Conservation (phyloP, 2,329 filamentous ascomycete genomes). For the Paecilomyces formosus region DNA sequence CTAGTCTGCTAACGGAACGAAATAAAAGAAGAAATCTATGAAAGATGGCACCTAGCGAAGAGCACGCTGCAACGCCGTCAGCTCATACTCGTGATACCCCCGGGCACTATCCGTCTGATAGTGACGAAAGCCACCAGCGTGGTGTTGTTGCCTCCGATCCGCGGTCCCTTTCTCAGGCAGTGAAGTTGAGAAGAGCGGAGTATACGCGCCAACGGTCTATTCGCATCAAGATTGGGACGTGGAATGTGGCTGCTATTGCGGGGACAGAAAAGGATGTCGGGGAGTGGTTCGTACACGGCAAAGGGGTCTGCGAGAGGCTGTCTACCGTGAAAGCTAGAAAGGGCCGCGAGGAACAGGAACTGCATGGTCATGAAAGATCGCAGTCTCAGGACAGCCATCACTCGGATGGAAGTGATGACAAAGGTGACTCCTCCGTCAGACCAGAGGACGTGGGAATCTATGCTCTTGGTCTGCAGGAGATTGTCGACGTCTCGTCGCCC, state of each 20-base stretch:
- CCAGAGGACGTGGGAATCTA: conserved; percentile 74
- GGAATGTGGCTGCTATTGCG: conserved; percentile 84
- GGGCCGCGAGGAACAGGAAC: conserved; percentile 28
- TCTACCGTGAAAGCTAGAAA: conserved; percentile 41
- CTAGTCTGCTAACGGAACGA: neutral
- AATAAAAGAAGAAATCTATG: neutral
- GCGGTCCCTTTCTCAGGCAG: conserved; percentile 45
- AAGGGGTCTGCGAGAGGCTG: conserved; percentile 60
- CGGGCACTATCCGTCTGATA: conserved; percentile 39
- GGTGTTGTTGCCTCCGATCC: conserved; percentile 17
- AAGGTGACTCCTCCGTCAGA: conserved; percentile 35
- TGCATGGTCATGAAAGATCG: conserved; percentile 10
- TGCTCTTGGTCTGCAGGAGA: conserved; percentile 82
- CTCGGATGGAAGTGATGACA: conserved; percentile 2
- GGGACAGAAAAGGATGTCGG: conserved; percentile 83
- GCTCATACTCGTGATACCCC: conserved; percentile 28
- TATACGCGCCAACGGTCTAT: conserved; percentile 69
- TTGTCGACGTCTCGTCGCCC: conserved; percentile 76
- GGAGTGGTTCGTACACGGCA: conserved; percentile 77
- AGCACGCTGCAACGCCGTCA: neutral
- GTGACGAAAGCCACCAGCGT: conserved; percentile 9
- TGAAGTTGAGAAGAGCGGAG: conserved; percentile 68
- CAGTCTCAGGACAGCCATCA: neutral
- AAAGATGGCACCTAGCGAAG: neutral
- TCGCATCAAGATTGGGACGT: conserved; percentile 83